phyloP scores from a whole-genome alignment of 129 eudicot species.

The Artemisia annua region DNA sequence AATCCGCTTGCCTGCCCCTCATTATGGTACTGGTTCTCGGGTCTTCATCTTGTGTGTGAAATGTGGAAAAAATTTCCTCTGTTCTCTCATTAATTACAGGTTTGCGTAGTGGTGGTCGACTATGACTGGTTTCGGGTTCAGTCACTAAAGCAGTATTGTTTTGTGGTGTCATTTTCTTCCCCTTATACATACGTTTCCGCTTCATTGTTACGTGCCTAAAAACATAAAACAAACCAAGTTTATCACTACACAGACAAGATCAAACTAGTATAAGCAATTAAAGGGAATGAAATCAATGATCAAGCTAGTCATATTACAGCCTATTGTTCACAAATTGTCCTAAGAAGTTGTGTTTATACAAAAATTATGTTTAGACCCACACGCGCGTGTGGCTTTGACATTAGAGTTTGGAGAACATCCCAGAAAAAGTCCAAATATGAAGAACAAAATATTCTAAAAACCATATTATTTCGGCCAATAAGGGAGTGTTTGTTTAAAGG shows the following conservation, averaged over 20 bases:
- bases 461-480: too few relatives aligned
- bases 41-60: constrained; percentile 26
- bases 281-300: background rate
- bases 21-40: constrained; percentile 30
- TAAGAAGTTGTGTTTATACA: too few relatives aligned
- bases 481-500: too few relatives aligned
- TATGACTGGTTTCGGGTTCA: constrained; percentile 24
- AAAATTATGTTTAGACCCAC: too few relatives aligned
- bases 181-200: constrained; percentile 53
- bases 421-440: too few relatives aligned
- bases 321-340: too few relatives aligned
- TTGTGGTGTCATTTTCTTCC: constrained; percentile 26
- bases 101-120: constrained; percentile 7
- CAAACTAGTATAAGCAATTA: background rate
- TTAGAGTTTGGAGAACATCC: too few relatives aligned
- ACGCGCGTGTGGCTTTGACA: too few relatives aligned
- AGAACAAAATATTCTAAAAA: too few relatives aligned
- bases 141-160: constrained; percentile 23
- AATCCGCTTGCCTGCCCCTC: constrained; percentile 9
- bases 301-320: too few relatives aligned
- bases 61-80: constrained; percentile 12
- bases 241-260: background rate
- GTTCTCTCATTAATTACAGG: constrained; percentile 12
- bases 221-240: background rate
- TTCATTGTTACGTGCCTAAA: constrained; percentile 44